Percentiles rank a stretch among this genome's conserved stretches.
These are phyloP conservation scores for Lipomyces yamanashiensis DNA, from an alignment of 805 yeast genomes.

Conservation along the genomic window DNA sequence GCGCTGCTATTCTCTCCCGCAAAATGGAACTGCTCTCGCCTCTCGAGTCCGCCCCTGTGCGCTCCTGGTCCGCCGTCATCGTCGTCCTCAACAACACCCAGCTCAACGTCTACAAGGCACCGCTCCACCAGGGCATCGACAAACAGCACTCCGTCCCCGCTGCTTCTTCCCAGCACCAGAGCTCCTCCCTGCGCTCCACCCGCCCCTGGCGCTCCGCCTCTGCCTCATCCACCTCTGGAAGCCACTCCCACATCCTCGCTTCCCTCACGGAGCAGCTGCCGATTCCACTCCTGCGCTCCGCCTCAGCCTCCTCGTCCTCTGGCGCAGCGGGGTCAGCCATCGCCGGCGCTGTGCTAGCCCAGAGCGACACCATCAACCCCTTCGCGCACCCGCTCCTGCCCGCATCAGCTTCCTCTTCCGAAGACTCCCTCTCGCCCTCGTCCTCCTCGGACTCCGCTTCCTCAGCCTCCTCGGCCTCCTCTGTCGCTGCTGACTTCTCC, in stretches of 20 bases:
- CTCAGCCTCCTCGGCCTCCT: conserved; percentile 12
- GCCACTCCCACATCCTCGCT: conserved; percentile 2
- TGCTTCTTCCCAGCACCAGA: not conserved
- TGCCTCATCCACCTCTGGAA: conserved; percentile 11
- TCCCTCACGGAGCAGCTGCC: conserved; percentile 10
- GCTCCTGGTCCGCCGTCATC: conserved; percentile 72
- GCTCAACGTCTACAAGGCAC: conserved; percentile 61
- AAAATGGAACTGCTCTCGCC: conserved; percentile 82
- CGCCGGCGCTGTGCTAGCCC: conserved; percentile 1
- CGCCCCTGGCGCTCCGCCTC: conserved; percentile 15
- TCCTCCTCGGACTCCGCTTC: conserved; percentile 26
- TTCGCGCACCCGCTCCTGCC: conserved; percentile 13
- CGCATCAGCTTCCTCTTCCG: conserved; percentile 8
- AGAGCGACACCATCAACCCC: conserved; percentile 25
- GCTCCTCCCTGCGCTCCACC: not conserved
- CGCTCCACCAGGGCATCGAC: not conserved
- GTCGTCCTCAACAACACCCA: conserved; percentile 87
- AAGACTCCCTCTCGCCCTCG: conserved; percentile 17
- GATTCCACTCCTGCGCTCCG: conserved; percentile 10
- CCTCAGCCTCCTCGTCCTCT: conserved; percentile 13
- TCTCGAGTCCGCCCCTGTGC: conserved; percentile 64
- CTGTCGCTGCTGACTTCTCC: not conserved
- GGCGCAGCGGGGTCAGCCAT: not conserved
- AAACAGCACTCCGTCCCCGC: not conserved
- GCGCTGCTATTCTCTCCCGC: conserved; percentile 60